These are phyloP conservation scores for Penicillium nordicum DNA, from an alignment of 2,329 filamentous ascomycete species.

Conservation along the genomic window DNA sequence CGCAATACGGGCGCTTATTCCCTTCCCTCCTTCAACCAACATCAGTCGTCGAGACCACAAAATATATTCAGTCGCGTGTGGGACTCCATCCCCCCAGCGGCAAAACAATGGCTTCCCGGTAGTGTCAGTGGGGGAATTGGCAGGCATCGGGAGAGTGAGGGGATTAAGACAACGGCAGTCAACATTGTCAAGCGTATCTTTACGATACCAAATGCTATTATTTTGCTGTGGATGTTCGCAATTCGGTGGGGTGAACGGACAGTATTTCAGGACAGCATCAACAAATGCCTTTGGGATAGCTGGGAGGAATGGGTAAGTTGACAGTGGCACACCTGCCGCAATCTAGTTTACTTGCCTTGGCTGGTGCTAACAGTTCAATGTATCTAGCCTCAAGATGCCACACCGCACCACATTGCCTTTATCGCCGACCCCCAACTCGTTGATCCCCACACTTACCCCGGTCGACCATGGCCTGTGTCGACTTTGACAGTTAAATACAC, in stretches of 20 bases:
- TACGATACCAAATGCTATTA: constrained; percentile 61
- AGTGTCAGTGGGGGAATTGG: constrained; percentile 6
- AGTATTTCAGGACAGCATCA: constrained; percentile 68
- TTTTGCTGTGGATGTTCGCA: constrained; percentile 70
- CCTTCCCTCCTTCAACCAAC: constrained; percentile 24
- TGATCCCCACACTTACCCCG: constrained; percentile 92
- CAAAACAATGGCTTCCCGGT: constrained; percentile 24
- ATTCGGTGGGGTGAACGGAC: constrained; percentile 83
- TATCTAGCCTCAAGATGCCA: constrained; percentile 67
- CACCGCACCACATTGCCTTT: constrained; percentile 78
- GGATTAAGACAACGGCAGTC: constrained; percentile 15
- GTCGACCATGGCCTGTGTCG: constrained; percentile 70
- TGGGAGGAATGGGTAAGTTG: constrained; percentile 87
- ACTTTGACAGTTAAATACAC: constrained; percentile 68
- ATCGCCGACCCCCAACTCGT: constrained; percentile 89
- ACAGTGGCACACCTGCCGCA: not conserved
- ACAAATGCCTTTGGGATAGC: constrained; percentile 71
- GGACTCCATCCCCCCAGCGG: constrained; percentile 19
- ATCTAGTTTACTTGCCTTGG: not conserved
- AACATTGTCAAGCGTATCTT: constrained; percentile 21
- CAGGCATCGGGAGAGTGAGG: constrained; percentile 11
- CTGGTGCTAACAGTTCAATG: constrained; percentile 5
- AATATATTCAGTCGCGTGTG: constrained; percentile 13
- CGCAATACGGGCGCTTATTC: constrained; percentile 25
- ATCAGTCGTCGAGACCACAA: constrained; percentile 10